These are phyloP conservation scores for Pseudopithomyces maydicus DNA, from an alignment of 2,329 filamentous ascomycete genomes.

Conservation along the genomic window DNA sequence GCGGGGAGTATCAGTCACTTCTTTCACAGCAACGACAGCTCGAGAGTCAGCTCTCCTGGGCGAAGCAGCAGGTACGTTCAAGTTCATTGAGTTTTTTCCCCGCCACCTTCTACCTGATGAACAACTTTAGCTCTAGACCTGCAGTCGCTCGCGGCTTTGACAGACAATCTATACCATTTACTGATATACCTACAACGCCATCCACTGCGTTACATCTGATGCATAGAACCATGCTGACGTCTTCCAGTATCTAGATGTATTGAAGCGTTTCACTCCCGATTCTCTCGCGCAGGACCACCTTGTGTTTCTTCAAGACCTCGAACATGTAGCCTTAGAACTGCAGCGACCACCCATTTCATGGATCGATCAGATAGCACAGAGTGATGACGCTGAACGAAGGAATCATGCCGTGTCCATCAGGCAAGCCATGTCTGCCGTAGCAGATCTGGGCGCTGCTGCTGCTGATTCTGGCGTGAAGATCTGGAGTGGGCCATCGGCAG, in stretches of 20 bases:
- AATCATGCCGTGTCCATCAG: conserved; percentile 39
- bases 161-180: conserved; percentile 50
- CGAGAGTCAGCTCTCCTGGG: conserved; percentile 54
- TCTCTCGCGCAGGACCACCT: conserved; percentile 47
- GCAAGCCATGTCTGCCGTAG: conserved; percentile 39
- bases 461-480: conserved; percentile 44
- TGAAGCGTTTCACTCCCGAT: conserved; percentile 46
- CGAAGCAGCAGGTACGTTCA: conserved; percentile 54
- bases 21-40: conserved; percentile 51
- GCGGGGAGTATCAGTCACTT: conserved; percentile 53
- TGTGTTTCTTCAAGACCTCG: conserved; percentile 46
- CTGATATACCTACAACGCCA: conserved; percentile 35
- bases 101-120: conserved; percentile 47
- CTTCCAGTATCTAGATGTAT: conserved; percentile 44
- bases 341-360: conserved; percentile 31
- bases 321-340: conserved; percentile 38
- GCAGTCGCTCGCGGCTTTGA: conserved; percentile 53
- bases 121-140: conserved; percentile 58
- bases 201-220: not conserved
- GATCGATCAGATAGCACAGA: conserved; percentile 43
- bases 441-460: conserved; percentile 28
- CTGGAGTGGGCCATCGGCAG: conserved; percentile 47
- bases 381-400: conserved; percentile 40
- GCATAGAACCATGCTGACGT: not conserved
- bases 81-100: conserved; percentile 1